A percentile compares a stretch with the other conserved stretches of the same genome.
Evolutionary conservation across 1,139 yeast species (phyloP).

Genomic region (Magnusiomyces fungicola): DNA sequence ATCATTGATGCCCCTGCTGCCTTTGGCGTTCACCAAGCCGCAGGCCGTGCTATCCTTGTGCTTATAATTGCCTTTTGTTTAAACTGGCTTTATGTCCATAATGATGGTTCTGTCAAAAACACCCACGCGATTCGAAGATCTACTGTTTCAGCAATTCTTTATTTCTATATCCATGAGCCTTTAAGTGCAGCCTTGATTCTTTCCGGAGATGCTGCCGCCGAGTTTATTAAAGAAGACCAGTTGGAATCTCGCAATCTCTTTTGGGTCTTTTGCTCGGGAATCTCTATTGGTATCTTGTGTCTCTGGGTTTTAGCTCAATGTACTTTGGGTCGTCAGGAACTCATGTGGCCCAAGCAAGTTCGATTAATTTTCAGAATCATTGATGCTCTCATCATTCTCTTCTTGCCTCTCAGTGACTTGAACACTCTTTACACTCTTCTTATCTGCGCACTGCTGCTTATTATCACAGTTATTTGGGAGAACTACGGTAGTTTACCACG

Average conservation of each 20-base stretch:
- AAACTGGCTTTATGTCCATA: slow-evolving; percentile 50
- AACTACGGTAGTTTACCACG: slow-evolving; percentile 8
- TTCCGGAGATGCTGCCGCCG: slow-evolving; percentile 60
- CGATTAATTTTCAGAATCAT: slow-evolving; percentile 11
- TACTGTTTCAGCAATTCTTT: slow-evolving; percentile 41
- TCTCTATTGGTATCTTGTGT: slow-evolving; percentile 12
- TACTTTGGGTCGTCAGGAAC: slow-evolving; percentile 4
- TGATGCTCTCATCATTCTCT: slow-evolving; percentile 10
- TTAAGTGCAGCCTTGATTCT: slow-evolving; percentile 33
- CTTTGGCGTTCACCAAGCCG: slow-evolving; percentile 39
- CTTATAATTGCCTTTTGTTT: slow-evolving; percentile 45
- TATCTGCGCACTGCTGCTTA: slow-evolving; percentile 5
- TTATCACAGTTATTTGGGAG: slow-evolving; percentile 15
- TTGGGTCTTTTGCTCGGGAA: slow-evolving; percentile 12
- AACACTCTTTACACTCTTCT: slow-evolving; percentile 5
- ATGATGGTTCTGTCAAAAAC: slow-evolving; percentile 45
- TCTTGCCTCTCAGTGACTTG: slow-evolving; percentile 10
- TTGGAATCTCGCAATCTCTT: neutral
- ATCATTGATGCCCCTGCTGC: slow-evolving; percentile 49
- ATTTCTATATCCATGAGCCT: slow-evolving; percentile 48
- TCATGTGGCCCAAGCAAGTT: slow-evolving; percentile 8
- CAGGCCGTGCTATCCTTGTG: slow-evolving; percentile 46
- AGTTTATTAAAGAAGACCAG: slow-evolving; percentile 26
- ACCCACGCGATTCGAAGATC: slow-evolving; percentile 50
- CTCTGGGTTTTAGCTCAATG: slow-evolving; percentile 14